Conservation (phyloP, 305 asterid species). For the Striga hermonthica region DNA sequence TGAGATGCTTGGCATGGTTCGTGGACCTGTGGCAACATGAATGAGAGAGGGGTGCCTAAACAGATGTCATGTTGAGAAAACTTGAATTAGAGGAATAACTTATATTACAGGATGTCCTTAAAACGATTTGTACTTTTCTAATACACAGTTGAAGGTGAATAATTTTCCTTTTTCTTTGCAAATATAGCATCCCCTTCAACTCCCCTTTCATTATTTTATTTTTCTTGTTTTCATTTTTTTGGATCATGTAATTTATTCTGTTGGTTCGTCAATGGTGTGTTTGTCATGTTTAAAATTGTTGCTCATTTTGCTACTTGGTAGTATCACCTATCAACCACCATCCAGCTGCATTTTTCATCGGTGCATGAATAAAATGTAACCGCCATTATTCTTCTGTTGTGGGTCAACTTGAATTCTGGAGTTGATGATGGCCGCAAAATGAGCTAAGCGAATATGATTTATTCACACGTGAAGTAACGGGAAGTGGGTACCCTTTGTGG, state of each 20-base stretch:
- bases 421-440: too few species aligned
- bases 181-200: conserved; percentile 11
- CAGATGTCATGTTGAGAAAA: background rate
- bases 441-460: too few species aligned
- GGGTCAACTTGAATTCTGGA: too few species aligned
- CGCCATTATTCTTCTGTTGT: too few species aligned
- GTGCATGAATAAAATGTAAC: too few species aligned
- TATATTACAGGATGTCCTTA: conserved; percentile 14
- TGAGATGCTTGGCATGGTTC: conserved; percentile 1
- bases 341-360: too few species aligned
- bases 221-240: background rate
- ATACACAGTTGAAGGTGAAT: conserved; percentile 9
- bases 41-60: too few species aligned
- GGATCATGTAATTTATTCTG: conserved; percentile 8
- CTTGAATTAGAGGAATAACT: conserved; percentile 6
- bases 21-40: background rate
- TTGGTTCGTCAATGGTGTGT: background rate
- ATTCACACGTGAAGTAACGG: too few species aligned
- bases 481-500: too few species aligned
- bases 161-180: background rate
- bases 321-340: too few species aligned
- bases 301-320: too few species aligned
- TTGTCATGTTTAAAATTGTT: too few species aligned
- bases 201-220: background rate
- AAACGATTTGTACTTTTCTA: conserved; percentile 21